Base-by-base conservation (phyloP, 371 early-diverging fungal genomes). In the Haplosporangium sp. region DNA sequence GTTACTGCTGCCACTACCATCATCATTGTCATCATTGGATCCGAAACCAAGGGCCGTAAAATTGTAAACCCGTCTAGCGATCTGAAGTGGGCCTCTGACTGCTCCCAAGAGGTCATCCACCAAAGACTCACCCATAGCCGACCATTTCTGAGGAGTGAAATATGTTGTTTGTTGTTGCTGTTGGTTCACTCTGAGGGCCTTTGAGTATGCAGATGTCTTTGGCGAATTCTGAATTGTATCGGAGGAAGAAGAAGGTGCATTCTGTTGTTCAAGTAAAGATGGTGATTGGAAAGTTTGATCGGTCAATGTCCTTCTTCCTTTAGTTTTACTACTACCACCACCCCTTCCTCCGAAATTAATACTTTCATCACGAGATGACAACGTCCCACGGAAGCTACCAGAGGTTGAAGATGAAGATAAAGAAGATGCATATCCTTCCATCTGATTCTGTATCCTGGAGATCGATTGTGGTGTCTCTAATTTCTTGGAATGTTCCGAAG, bases 391-490 rank as follows among this genome's bases (percentile, higher is more conserved):
- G 37, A 53, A 58, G 40, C 56, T 69, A 19, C 70, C 59, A 2
- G 74, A 58, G 5, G 71, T 44, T 9, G 67, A 40, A 4, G 74
- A 65, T 9, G 72, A 63, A 19, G 67, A 59, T 4, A 59, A 53
- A 0, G 75, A 40, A 9, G 71, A 65, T 1, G 68, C 13, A 15
- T 48, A 61, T 17, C 44, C 20, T 19, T 60, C 74, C 39, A 61
- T 65, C 52, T 63, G 75, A 38, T 55, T 40, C 63, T 71, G 82
- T 17, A 75, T 38, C n/a, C 65, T 67, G 17, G 74, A 67, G 45
- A 81, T 81, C 11, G 82, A 75, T 52, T 75, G 68, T 2, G 82
- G 82, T 35, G 82, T 81, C 63, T 81, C 82, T 53, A 81, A 57
- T 20, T 55, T 63, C 56, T 72, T 74, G 48, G 75, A 75, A 47